Evolutionary conservation across 2,329 filamentous ascomycete species (phyloP).

Genomic region (Pyrenochaeta sp.): DNA sequence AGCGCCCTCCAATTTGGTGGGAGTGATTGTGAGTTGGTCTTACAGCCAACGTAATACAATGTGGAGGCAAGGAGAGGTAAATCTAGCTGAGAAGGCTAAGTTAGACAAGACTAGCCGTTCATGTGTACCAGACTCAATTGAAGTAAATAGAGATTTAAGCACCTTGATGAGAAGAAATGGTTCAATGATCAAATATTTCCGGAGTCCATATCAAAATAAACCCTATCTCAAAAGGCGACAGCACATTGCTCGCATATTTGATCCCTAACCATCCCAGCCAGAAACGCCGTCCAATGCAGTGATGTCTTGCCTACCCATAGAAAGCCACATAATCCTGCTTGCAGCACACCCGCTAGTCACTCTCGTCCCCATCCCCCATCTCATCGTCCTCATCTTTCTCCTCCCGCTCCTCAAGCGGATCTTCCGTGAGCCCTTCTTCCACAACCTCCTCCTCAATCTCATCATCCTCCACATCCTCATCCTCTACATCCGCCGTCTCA

Average conservation of each 20-base stretch:
- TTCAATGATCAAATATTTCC: neutral
- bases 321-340: neutral
- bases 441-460: slow-evolving; percentile 64
- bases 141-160: neutral
- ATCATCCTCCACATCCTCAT: slow-evolving; percentile 62
- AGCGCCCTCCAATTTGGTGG: neutral
- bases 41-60: neutral
- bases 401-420: slow-evolving; percentile 55
- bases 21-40: neutral
- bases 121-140: neutral
- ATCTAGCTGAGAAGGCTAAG: neutral
- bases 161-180: neutral
- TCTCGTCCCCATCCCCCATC: slow-evolving; percentile 65
- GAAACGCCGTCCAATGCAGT: slow-evolving; percentile 43
- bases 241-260: slow-evolving; percentile 6
- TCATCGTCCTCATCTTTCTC: slow-evolving; percentile 55
- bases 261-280: slow-evolving; percentile 18
- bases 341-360: slow-evolving; percentile 36
- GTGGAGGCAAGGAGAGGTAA: neutral
- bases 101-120: neutral
- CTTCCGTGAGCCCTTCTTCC: slow-evolving; percentile 59
- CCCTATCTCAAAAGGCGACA: neutral
- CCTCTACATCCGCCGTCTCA: slow-evolving; percentile 55
- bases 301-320: slow-evolving; percentile 2
- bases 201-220: neutral